Percentiles rank a stretch among this genome's conserved stretches.
phyloP scores from a whole-genome alignment of 1,284 basidiomycete species.

The Heterobasidion irregulare region DNA sequence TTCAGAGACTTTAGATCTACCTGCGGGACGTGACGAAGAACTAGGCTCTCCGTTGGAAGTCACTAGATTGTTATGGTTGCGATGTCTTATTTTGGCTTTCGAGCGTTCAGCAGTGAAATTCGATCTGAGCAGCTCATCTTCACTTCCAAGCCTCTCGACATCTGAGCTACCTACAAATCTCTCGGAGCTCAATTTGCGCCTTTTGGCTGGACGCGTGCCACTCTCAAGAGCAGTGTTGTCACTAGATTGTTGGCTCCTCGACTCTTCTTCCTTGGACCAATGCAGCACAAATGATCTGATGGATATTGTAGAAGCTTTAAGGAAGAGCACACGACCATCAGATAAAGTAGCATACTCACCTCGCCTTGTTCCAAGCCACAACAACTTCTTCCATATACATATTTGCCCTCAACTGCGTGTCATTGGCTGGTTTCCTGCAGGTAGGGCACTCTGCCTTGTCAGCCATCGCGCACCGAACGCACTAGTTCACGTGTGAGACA shows the following conservation, averaged over 20 bases:
- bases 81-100: not conserved
- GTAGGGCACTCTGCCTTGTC: slow-evolving; percentile 56
- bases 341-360: slow-evolving; percentile 30
- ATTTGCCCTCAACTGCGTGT: slow-evolving; percentile 53
- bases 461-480: slow-evolving; percentile 48
- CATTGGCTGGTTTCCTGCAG: slow-evolving; percentile 48
- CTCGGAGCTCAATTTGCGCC: slow-evolving; percentile 7
- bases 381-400: slow-evolving; percentile 52
- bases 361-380: slow-evolving; percentile 50
- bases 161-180: too few species aligned
- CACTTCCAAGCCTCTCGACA: not conserved
- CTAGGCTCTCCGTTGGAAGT: not conserved
- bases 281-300: slow-evolving; percentile 11
- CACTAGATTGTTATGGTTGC: not conserved
- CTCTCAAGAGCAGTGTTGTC: slow-evolving; percentile 5
- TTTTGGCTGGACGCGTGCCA: not conserved
- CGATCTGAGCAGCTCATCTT: not conserved
- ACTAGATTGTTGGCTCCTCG: slow-evolving; percentile 17
- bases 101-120: not conserved
- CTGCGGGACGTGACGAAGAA: not conserved
- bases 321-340: not conserved
- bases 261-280: slow-evolving; percentile 8
- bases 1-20: not conserved
- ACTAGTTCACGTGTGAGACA: slow-evolving; percentile 29
- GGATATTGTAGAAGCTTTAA: not conserved